phyloP scores from a whole-genome alignment of 192 early-diverging fungal genomes.

The Haplosporangium gracile region DNA sequence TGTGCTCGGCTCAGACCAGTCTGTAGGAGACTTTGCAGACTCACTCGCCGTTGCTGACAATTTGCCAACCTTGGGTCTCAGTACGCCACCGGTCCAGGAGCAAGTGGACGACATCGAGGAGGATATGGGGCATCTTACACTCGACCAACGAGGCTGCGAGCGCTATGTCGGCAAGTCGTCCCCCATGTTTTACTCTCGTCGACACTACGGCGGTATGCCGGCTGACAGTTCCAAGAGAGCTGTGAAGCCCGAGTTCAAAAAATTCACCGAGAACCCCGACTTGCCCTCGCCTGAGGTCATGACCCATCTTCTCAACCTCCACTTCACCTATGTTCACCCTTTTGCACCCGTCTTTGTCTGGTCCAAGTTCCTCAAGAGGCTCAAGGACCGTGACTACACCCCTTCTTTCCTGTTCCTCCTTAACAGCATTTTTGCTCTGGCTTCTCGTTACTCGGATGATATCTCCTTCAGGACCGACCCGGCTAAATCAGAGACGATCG shows the following conservation, averaged over 20 bases:
- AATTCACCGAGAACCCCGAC: slow-evolving; percentile 41
- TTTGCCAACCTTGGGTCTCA: slow-evolving; percentile 13
- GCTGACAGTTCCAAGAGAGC: slow-evolving; percentile 8
- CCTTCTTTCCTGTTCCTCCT: slow-evolving; percentile 62
- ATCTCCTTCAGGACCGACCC: slow-evolving; percentile 54
- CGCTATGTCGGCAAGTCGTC: slow-evolving; percentile 80
- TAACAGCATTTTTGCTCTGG: slow-evolving; percentile 67
- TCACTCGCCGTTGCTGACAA: neutral
- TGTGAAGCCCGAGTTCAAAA: slow-evolving; percentile 14
- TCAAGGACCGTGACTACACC: slow-evolving; percentile 42
- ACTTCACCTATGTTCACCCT: slow-evolving; percentile 79
- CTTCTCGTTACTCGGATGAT: slow-evolving; percentile 61
- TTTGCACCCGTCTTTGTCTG: slow-evolving; percentile 78
- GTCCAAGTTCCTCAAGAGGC: slow-evolving; percentile 54
- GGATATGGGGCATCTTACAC: slow-evolving; percentile 71
- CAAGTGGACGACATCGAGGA: slow-evolving; percentile 66
- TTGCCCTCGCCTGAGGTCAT: slow-evolving; percentile 74
- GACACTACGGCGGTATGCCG: slow-evolving; percentile 58
- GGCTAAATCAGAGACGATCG: slow-evolving; percentile 61
- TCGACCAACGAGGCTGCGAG: slow-evolving; percentile 76
- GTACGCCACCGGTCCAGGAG: slow-evolving; percentile 22
- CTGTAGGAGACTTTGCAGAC: slow-evolving; percentile 10
- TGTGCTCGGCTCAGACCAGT: slow-evolving; percentile 26
- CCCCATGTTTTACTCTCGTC: slow-evolving; percentile 71
- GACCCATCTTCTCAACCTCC: slow-evolving; percentile 69